Base-by-base conservation (phyloP, 257 asterid species). In the Salvia splendens region DNA sequence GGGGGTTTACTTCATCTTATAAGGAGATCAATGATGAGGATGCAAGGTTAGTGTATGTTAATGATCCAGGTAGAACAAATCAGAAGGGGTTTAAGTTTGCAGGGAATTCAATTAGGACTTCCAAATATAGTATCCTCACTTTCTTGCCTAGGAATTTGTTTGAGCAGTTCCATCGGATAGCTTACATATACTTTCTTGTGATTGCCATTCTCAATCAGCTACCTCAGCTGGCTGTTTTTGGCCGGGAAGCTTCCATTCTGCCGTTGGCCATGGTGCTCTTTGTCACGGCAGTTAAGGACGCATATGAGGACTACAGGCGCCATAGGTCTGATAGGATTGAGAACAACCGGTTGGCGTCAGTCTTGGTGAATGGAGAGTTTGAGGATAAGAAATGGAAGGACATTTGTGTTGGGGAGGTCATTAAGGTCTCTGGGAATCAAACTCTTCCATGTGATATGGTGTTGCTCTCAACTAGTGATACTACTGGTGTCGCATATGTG, bases 401-500 rank as follows among this genome's bases (percentile, higher is more conserved):
- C 38, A 72, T 91, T 50, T 67, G 75, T 28, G 97, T 89, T 4
- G 96, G 99, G 33, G 97, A 94, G 78, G 67, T 87, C 65, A 75
- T 94, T 72, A 94, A 85, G 75, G 68, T 91, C 71, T 80, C 78
- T 36, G 85, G 86, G 8, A 86, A 83, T 42, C 90, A 84, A 14
- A 79, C 95, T n/a, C 86, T 88, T 75, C 99, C 99, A 30, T 91
- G 99, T 80, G 99, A 94, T 65, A 85, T 91, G 99, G 99, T 94
- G 28, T 67, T 94, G 67, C 87, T 94, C 65, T 88, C 95, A 0
- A 91, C 99, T 0, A 85, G 97, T 60, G 99, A 94, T 54, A 38
- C 85, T 3, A 91, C 96, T 32, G 99, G 99, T 5, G 96, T 94
- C 35, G 97, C 95, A 8, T 94, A 88, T 60, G 80, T 94, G 12